Evolutionary conservation across 2,329 filamentous ascomycete species (phyloP).

Genomic region (Pezicula carpinea): DNA sequence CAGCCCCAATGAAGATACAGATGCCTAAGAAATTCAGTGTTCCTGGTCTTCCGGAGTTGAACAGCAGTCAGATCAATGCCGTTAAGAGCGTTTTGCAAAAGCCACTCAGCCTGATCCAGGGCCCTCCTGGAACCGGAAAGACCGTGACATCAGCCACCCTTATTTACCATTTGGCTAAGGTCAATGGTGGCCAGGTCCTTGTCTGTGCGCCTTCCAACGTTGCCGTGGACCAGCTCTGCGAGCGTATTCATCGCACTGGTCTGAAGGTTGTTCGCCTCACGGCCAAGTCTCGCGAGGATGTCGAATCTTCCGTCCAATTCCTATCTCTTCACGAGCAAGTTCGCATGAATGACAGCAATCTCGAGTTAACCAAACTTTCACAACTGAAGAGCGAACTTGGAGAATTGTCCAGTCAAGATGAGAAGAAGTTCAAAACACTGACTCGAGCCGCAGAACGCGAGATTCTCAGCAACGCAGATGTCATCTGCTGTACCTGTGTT

Average conservation of each 20-base stretch:
- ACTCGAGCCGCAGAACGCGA: conserved; percentile 92
- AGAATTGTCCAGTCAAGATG: conserved; percentile 89
- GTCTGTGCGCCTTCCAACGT: conserved; percentile 98
- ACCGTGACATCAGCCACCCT: conserved; percentile 98
- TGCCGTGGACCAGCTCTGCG: conserved; percentile 95
- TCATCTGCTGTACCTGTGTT: conserved; percentile 98
- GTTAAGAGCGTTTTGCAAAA: conserved; percentile 94
- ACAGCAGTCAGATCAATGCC: conserved; percentile 91
- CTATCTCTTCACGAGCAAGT: conserved; percentile 95
- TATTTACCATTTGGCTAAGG: conserved; percentile 95
- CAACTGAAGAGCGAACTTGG: conserved; percentile 89
- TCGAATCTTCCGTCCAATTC: conserved; percentile 96
- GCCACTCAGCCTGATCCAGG: conserved; percentile 92
- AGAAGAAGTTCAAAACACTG: conserved; percentile 97
- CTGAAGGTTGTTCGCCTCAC: conserved; percentile 96
- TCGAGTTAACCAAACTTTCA: conserved; percentile 85
- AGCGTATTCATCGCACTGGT: conserved; percentile 90
- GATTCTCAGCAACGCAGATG: conserved; percentile 90
- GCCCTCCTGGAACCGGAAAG: conserved; percentile 94
- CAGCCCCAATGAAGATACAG: conserved; percentile 91
- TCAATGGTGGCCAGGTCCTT: conserved; percentile 89
- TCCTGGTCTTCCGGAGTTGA: conserved; percentile 88
- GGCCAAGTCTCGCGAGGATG: conserved; percentile 97
- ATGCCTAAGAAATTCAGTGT: conserved; percentile 97
- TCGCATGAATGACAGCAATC: conserved; percentile 93